Evolutionary conservation across 192 early-diverging fungal species (phyloP).

Genomic region (Mortierella antarctica): DNA sequence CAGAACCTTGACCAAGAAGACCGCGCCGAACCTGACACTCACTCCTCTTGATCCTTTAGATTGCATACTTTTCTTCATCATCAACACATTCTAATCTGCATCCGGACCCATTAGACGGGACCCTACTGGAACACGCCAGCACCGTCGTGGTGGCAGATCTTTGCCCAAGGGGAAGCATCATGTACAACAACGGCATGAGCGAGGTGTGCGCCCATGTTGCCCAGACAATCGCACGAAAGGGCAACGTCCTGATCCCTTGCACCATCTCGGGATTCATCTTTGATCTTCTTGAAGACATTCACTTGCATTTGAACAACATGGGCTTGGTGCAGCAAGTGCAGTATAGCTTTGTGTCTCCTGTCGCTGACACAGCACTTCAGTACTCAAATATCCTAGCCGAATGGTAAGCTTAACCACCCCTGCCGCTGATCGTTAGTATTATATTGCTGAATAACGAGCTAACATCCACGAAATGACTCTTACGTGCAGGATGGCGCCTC

Average conservation of each 20-base stretch:
- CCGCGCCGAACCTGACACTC: background rate
- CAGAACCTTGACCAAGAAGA: background rate
- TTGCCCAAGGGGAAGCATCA: slow-evolving; percentile 32
- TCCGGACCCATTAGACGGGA: slow-evolving; percentile 59
- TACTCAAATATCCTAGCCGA: slow-evolving; percentile 87
- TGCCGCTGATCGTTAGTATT: background rate
- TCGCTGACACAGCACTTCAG: slow-evolving; percentile 80
- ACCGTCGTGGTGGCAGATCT: slow-evolving; percentile 59
- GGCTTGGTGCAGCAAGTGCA: slow-evolving; percentile 69
- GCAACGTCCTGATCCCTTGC: slow-evolving; percentile 78
- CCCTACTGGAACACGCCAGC: slow-evolving; percentile 55
- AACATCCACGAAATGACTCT: background rate
- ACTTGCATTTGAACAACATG: slow-evolving; percentile 62
- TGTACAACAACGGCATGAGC: slow-evolving; percentile 46
- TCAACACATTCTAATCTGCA: slow-evolving; percentile 58
- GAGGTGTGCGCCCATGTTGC: slow-evolving; percentile 56
- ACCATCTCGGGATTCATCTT: slow-evolving; percentile 77
- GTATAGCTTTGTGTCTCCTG: slow-evolving; percentile 77
- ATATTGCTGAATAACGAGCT: background rate
- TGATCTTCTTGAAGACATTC: slow-evolving; percentile 76
- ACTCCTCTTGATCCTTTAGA: slow-evolving; percentile 10
- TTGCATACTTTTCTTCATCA: slow-evolving; percentile 59
- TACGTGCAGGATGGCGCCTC: slow-evolving; percentile 64
- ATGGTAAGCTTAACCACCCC: slow-evolving; percentile 64
- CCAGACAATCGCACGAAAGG: slow-evolving; percentile 38